phyloP scores from a whole-genome alignment of 305 asterid genomes.

The Fraxinus sp. region DNA sequence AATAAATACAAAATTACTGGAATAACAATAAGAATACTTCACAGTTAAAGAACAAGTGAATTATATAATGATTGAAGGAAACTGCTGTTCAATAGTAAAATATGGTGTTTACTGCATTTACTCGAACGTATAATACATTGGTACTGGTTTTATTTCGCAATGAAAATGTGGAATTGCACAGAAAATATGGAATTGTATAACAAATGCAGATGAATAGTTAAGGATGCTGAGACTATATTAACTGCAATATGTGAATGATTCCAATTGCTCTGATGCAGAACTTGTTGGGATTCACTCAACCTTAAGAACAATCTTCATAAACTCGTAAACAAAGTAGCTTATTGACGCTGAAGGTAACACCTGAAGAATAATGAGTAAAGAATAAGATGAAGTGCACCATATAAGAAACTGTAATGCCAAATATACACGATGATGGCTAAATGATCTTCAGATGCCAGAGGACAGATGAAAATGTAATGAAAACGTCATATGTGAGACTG shows the following conservation, averaged over 20 bases:
- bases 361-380: slow-evolving; percentile 33
- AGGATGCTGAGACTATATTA: neutral
- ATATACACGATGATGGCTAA: neutral
- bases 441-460: neutral
- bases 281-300: slow-evolving; percentile 46
- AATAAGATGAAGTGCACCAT: neutral
- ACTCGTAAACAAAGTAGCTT: slow-evolving; percentile 78
- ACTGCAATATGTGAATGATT: neutral
- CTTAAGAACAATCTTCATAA: slow-evolving; percentile 79
- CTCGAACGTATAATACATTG: neutral
- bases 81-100: neutral
- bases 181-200: neutral
- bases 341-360: slow-evolving; percentile 81
- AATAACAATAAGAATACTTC: neutral
- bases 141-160: neutral
- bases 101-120: neutral
- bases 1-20: neutral
- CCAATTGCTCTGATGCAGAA: slow-evolving; percentile 8
- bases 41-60: neutral
- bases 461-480: neutral
- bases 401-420: slow-evolving; percentile 4
- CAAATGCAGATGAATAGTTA: neutral
- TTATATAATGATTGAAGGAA: neutral
- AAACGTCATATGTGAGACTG: neutral
- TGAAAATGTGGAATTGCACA: neutral